A percentile compares a stretch with the other conserved stretches of the same genome.
These are phyloP conservation scores for Penicillium bovifimosum DNA, from an alignment of 495 filamentous ascomycete species.

Conservation along the genomic window DNA sequence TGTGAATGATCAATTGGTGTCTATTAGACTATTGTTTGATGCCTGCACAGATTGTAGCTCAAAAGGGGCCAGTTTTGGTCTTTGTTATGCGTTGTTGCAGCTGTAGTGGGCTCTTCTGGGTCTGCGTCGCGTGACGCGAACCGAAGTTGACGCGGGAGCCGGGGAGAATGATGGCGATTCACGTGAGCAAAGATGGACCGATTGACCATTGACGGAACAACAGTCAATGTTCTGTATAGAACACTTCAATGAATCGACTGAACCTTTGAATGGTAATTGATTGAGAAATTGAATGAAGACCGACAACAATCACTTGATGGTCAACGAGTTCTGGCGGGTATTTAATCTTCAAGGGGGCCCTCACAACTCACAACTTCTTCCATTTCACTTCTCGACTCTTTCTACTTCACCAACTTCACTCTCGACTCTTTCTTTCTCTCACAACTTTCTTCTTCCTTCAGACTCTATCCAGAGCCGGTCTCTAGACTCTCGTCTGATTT, in stretches of 20 bases:
- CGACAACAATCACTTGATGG: neutral
- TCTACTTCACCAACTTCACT: neutral
- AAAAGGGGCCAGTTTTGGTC: neutral
- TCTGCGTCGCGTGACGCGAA: neutral
- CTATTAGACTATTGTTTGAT: neutral
- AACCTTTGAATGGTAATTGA: neutral
- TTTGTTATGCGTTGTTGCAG: neutral
- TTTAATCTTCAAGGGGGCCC: neutral
- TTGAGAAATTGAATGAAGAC: neutral
- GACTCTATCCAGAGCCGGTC: slow-evolving; percentile 1
- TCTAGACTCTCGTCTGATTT: neutral
- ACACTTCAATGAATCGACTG: neutral
- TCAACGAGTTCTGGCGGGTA: neutral
- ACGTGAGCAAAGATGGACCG: neutral
- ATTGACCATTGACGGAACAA: no score
- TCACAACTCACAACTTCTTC: neutral
- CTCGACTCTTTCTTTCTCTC: neutral
- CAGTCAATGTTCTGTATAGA: neutral
- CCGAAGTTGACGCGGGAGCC: neutral
- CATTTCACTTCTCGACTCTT: neutral
- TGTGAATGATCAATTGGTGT: neutral
- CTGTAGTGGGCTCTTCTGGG: neutral
- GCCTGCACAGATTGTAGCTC: neutral
- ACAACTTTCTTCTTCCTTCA: neutral
- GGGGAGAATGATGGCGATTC: neutral